Percentiles rank a stretch among this genome's conserved stretches.
These are phyloP conservation scores for Mentha longifolia DNA, from an alignment of 257 asterid species.

Conservation along the genomic window DNA sequence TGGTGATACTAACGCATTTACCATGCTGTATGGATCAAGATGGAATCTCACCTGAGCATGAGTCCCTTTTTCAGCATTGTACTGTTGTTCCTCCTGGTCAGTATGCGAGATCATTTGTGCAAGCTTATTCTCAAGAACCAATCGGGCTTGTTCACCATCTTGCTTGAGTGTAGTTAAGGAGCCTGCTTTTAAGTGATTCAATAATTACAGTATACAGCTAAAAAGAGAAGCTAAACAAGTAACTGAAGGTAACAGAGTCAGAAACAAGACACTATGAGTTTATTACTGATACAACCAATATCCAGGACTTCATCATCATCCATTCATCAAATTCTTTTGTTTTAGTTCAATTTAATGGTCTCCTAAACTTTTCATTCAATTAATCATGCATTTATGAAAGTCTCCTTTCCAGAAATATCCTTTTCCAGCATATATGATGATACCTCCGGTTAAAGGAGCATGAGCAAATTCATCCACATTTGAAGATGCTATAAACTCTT, in stretches of 20 bases:
- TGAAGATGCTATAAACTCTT: conserved; percentile 44
- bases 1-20: conserved; percentile 5
- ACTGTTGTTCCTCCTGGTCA: conserved; percentile 54
- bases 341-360: not conserved
- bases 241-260: not conserved
- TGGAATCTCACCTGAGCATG: conserved; percentile 56
- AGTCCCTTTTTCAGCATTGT: conserved; percentile 52
- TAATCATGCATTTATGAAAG: conserved; percentile 15
- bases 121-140: conserved; percentile 49
- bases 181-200: conserved; percentile 42
- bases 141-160: conserved; percentile 40
- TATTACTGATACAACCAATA: conserved; percentile 23
- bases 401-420: conserved; percentile 16
- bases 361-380: conserved; percentile 21
- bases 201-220: conserved; percentile 18
- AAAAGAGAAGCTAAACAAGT: conserved; percentile 23
- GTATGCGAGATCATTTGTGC: conserved; percentile 48
- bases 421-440: conserved; percentile 21
- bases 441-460: conserved; percentile 48
- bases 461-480: conserved; percentile 37
- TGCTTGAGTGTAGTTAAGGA: conserved; percentile 32
- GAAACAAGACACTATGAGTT: conserved; percentile 13
- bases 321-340: not conserved
- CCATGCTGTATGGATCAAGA: conserved; percentile 21
- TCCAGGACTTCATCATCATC: conserved; percentile 27